Evolutionary conservation across 495 filamentous ascomycete species (phyloP).

Genomic region (Parachaetomium inaequale): DNA sequence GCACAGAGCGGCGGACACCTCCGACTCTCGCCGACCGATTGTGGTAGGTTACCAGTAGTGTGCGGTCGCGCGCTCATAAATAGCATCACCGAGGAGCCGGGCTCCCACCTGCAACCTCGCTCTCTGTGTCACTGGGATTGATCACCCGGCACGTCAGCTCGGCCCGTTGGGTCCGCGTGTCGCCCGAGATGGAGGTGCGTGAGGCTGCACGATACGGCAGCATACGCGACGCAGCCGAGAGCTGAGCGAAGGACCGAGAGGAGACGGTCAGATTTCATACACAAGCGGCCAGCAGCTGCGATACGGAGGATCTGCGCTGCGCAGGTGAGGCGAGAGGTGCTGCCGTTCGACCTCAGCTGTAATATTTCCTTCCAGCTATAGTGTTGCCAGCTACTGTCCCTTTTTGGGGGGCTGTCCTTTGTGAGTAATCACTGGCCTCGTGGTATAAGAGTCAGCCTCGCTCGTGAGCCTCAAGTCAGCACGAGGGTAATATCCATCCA

Average conservation of each 20-base stretch:
- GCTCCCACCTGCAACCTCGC: not conserved
- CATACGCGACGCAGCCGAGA: not conserved
- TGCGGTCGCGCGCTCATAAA: not conserved
- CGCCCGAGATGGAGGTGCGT: conserved; percentile 5
- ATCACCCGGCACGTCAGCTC: conserved; percentile 1
- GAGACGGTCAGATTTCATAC: not conserved
- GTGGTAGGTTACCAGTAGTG: not conserved
- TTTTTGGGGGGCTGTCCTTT: not conserved
- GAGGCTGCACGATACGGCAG: conserved; percentile 1
- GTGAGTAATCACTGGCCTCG: not conserved
- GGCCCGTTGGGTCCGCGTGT: conserved; percentile 8
- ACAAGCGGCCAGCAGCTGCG: not conserved
- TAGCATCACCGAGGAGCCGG: not conserved
- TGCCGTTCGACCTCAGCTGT: conserved; percentile 19
- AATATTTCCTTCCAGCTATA: not conserved
- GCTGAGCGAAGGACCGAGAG: not conserved
- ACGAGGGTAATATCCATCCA: not conserved
- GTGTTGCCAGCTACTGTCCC: not conserved
- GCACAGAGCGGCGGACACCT: not conserved
- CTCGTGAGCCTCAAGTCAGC: conserved; percentile 8
- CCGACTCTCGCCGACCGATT: not conserved
- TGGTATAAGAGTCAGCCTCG: conserved; percentile 8
- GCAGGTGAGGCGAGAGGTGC: conserved; percentile 15
- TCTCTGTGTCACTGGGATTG: not conserved
- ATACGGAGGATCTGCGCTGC: conserved; percentile 11